Base-by-base conservation (phyloP, 441 rosid species). In the Erysimum pusillum region DNA sequence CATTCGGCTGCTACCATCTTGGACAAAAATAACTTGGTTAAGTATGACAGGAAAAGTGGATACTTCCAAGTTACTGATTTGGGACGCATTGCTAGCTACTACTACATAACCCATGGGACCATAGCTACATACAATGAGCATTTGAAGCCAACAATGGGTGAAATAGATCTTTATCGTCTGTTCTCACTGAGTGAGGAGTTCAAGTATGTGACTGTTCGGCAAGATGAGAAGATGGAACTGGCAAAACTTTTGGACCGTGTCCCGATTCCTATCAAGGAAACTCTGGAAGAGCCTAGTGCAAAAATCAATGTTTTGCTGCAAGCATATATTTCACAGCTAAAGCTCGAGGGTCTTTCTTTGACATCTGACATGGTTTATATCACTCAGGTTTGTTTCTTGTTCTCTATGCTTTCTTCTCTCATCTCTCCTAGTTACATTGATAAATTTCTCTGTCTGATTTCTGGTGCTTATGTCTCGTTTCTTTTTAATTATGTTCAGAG, bases 171-270 rank as follows among this genome's bases (percentile, higher is more conserved):
- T 10, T 96, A 91, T 67, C 90, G 89, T 52, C 80, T 96, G 63
- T 91, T 96, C 68, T 89, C 92, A 5, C 87, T 90, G 14, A 96
- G 97, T 76, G 98, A 96, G 80, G 98, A 93, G 78, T 96, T 96
- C 80, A 96, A 88, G 71, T 90, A 91, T 81, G 98, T 93, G 35
- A 88, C 96, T 6, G 99, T 96, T 78, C 86, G 99, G 72, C 97
- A 92, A 82, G 94, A 93, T 84, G 98, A 96, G 93, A 93, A 96
- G 90, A 89, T 92, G 96, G 99, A 96, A 74, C 92, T 93, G 68
- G 92, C 97, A 2, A 91, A 92, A 82, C 99, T 93, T 61, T 69
- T 96, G 86, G 92, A 88, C 28, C 92, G 91, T 72, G 98, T 93
- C 80, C 98, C 98, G 4, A 88, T 93, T 83, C 99, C 99, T 5